These are phyloP conservation scores for Ophiostoma pallidulum DNA, from an alignment of 2,329 filamentous ascomycete genomes.

Conservation along the genomic window DNA sequence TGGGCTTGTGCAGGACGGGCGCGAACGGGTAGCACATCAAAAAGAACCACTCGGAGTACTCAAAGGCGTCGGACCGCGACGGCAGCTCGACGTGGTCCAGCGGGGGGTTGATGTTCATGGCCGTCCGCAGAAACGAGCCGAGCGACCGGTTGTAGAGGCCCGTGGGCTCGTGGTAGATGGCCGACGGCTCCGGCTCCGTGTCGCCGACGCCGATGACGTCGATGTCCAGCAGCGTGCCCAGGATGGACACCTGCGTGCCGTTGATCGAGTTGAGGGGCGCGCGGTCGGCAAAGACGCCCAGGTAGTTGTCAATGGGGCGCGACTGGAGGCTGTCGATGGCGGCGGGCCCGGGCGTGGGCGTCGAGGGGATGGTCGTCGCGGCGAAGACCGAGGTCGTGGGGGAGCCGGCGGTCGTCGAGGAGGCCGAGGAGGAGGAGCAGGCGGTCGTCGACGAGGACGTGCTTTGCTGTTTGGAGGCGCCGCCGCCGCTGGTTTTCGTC, in stretches of 20 bases:
- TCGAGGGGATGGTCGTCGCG: slow-evolving; percentile 23
- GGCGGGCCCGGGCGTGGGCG: no score
- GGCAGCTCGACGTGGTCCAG: slow-evolving; percentile 52
- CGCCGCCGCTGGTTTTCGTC: no score
- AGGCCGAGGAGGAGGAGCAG: not conserved
- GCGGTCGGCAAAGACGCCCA: slow-evolving; percentile 55
- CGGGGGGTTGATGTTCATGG: slow-evolving; percentile 49
- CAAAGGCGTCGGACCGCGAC: slow-evolving; percentile 52
- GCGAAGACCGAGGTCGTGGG: not conserved
- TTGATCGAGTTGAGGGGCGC: slow-evolving; percentile 63
- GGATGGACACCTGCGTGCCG: slow-evolving; percentile 65
- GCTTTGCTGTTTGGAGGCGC: not conserved
- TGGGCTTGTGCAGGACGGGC: slow-evolving; percentile 68
- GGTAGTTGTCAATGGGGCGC: slow-evolving; percentile 50
- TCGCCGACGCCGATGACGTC: slow-evolving; percentile 42
- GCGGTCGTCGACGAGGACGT: not conserved
- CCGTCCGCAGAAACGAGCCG: slow-evolving; percentile 57
- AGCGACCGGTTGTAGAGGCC: slow-evolving; percentile 61
- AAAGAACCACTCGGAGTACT: slow-evolving; percentile 68
- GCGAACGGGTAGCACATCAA: slow-evolving; percentile 60
- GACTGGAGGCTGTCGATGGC: no score
- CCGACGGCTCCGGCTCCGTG: slow-evolving; percentile 9
- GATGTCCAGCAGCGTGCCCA: slow-evolving; percentile 72
- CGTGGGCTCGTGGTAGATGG: slow-evolving; percentile 22
- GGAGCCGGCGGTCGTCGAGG: not conserved